phyloP scores from a whole-genome alignment of 148 eudicot genomes.

The Arbutus unedo region DNA sequence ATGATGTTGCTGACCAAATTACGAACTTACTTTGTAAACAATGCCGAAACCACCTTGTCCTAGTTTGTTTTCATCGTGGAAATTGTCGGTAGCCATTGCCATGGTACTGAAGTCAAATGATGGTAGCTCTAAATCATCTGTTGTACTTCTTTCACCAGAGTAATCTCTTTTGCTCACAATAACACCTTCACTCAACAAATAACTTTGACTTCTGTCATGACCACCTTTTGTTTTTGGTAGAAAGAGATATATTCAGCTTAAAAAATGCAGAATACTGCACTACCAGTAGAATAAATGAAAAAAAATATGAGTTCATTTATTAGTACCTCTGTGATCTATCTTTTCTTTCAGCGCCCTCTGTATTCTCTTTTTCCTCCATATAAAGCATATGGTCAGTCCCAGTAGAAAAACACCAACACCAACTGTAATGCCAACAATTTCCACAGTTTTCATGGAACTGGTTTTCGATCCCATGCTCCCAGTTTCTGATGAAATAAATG shows the following conservation, averaged over 20 bases:
- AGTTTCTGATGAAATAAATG: conserved; percentile 10
- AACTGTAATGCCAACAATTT: conserved; percentile 32
- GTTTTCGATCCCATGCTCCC: conserved; percentile 22
- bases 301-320: not conserved
- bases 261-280: not conserved
- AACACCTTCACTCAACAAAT: conserved; percentile 22
- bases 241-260: not conserved
- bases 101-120: conserved; percentile 37
- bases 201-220: conserved; percentile 43
- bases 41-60: conserved; percentile 69
- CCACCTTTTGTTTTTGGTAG: conserved; percentile 20
- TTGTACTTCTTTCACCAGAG: conserved; percentile 17
- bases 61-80: conserved; percentile 41
- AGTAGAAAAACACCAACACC: conserved; percentile 28
- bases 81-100: conserved; percentile 44
- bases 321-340: conserved; percentile 36
- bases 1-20: not conserved
- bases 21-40: conserved; percentile 50
- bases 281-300: not conserved
- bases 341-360: conserved; percentile 6
- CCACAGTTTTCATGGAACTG: conserved; percentile 22
- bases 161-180: conserved; percentile 33
- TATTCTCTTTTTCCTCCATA: conserved; percentile 28
- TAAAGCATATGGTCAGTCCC: conserved; percentile 21
- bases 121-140: conserved; percentile 48